These are phyloP conservation scores for Coniella lustricola DNA, from an alignment of 2,329 filamentous ascomycete species.

Conservation along the genomic window DNA sequence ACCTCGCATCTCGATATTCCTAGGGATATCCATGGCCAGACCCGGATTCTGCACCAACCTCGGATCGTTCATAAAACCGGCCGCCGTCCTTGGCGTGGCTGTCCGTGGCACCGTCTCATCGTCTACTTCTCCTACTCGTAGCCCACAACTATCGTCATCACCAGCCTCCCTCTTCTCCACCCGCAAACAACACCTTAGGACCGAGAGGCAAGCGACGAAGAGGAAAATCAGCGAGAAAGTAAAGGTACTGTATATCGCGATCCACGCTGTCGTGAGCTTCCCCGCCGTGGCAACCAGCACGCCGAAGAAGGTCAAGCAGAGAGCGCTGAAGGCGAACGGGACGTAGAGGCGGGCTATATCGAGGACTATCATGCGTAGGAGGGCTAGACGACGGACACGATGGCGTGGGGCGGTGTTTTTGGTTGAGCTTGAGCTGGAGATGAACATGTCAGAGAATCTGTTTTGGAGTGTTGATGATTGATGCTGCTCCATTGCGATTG, in stretches of 20 bases:
- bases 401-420: too few species aligned
- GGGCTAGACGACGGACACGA: too few species aligned
- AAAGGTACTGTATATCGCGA: conserved; percentile 5
- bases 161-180: not conserved
- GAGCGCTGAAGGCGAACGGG: conserved; percentile 6
- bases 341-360: conserved; percentile 8
- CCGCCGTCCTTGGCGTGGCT: too few species aligned
- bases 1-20: not conserved
- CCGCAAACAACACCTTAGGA: conserved; percentile 4
- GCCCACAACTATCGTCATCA: too few species aligned
- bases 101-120: too few species aligned
- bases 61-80: too few species aligned
- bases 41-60: not conserved
- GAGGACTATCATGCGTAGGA: not conserved
- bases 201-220: conserved; percentile 7
- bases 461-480: not conserved
- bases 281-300: conserved; percentile 7
- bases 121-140: too few species aligned
- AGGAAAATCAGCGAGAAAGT: conserved; percentile 3
- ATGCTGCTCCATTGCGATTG: not conserved
- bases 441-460: too few species aligned
- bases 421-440: too few species aligned
- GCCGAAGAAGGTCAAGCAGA: conserved; percentile 1
- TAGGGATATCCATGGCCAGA: not conserved
- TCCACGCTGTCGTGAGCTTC: conserved; percentile 1